Evolutionary conservation across 2,329 filamentous ascomycete genomes (phyloP), one percentile per base, ranked within the genome.

Genomic region (Neodidymelliopsis sp.): DNA sequence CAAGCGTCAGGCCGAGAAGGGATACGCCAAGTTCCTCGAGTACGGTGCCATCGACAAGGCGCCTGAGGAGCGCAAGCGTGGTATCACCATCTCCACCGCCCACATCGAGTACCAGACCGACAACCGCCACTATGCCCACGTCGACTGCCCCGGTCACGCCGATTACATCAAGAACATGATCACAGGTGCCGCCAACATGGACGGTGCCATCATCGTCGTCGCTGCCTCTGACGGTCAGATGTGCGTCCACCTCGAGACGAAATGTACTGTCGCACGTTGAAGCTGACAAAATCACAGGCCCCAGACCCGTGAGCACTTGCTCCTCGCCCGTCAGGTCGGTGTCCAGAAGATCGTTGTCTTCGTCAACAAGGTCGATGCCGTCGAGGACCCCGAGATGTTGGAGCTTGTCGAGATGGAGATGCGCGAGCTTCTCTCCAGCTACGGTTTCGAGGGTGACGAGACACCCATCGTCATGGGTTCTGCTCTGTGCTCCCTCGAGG

Each of bases 101-200:
- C 94, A 99, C 80, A 96, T 99, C 80, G 94, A 99, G 82, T 99
- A 97, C 83, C 80, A 90, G 66, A 99, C 94, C 75, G 90, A 96
- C 0, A 83, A 82, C 74, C 88, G 94, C 72, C 94, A 99, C 82
- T 99, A 99, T 81, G 94, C 94, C 70, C 94, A 99, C 85, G 94
- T 99, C 81, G 94, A 99, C 85, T 99, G 94, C 79, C 94, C 94
- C 51, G 94, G 94, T 79, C 94, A 99, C 88, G 94, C 94, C 79
- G 94, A 99, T 91, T 99, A 99, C 84, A 97, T 99, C 83, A 99
- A 99, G 86, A 99, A 99, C 88, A 99, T 99, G 94, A 99, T 99
- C 77, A 99, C 94, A 63, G 94, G 94, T 86, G 92, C 94, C 57
- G 93, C 95, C 70, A 96, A 91, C 83, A 99, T 99, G 94, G 94